phyloP scores from a whole-genome alignment of 129 eudicot genomes.

The Dittrichia graveolens region DNA sequence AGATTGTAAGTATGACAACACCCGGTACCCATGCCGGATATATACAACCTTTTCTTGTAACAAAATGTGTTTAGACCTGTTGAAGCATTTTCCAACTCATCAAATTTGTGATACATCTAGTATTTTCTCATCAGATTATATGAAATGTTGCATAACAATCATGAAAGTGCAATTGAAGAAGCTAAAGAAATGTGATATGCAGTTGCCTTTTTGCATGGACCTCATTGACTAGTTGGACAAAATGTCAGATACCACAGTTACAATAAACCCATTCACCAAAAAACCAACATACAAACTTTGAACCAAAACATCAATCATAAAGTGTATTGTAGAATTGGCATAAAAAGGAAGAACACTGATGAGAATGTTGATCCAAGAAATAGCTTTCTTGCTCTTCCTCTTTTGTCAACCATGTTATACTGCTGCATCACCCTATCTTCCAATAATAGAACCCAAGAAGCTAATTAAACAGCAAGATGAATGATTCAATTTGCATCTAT shows the following conservation, averaged over 20 bases:
- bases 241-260: not conserved
- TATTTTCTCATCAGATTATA: too few relatives aligned
- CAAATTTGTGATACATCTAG: too few relatives aligned
- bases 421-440: slow-evolving; percentile 33
- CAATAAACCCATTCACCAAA: not conserved
- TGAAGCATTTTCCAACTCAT: too few relatives aligned
- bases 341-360: slow-evolving; percentile 33
- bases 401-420: slow-evolving; percentile 35
- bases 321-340: slow-evolving; percentile 34
- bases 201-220: not conserved
- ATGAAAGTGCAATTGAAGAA: not conserved
- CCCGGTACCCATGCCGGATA: too few relatives aligned
- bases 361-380: slow-evolving; percentile 27
- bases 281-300: slow-evolving; percentile 16
- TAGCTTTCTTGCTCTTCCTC: slow-evolving; percentile 25
- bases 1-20: too few relatives aligned
- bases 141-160: not conserved
- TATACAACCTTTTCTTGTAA: too few relatives aligned
- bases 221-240: not conserved
- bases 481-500: slow-evolving; percentile 52
- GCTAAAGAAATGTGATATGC: not conserved
- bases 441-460: slow-evolving; percentile 25
- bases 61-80: too few relatives aligned
- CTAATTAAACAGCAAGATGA: slow-evolving; percentile 32
- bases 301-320: slow-evolving; percentile 27